A percentile compares a stretch with the other conserved stretches of the same genome.
Evolutionary conservation across 1,284 basidiomycete species (phyloP).

Genomic region (Inonotus obliquus): DNA sequence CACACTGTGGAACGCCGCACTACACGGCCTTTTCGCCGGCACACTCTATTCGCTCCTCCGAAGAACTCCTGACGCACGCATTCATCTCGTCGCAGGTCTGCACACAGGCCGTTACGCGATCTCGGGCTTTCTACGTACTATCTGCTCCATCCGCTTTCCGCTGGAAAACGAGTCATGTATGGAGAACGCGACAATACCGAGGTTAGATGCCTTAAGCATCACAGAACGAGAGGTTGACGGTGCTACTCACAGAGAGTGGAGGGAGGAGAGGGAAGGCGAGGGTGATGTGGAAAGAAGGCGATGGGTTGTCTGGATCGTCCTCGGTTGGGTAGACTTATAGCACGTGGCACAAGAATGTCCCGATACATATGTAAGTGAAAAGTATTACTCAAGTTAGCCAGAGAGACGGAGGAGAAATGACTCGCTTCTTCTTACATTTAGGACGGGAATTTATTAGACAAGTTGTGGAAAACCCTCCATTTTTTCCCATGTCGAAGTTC

Average conservation of each 20-base stretch:
- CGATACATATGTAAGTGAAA: too few species aligned
- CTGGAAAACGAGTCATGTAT: neutral
- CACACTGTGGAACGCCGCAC: conserved; percentile 67
- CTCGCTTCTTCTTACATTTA: too few species aligned
- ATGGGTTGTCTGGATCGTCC: conserved; percentile 65
- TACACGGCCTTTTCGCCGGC: conserved; percentile 48
- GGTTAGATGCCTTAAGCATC: conserved; percentile 44
- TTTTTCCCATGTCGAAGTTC: too few species aligned
- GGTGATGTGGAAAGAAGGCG: conserved; percentile 64
- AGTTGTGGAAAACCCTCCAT: too few species aligned
- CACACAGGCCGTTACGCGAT: conserved; percentile 72
- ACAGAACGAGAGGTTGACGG: conserved; percentile 46
- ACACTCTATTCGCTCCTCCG: conserved; percentile 46
- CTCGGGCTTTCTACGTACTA: conserved; percentile 47
- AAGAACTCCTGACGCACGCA: conserved; percentile 38
- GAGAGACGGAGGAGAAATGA: too few species aligned
- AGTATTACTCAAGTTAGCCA: too few species aligned
- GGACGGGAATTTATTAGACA: too few species aligned
- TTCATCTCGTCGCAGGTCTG: conserved; percentile 62
- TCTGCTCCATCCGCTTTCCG: conserved; percentile 16
- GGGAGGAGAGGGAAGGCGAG: conserved; percentile 40
- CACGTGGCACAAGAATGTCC: neutral
- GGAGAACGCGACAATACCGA: conserved; percentile 24
- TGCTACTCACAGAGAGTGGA: conserved; percentile 42
- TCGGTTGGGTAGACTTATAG: conserved; percentile 41